Conservation (phyloP, 495 filamentous ascomycete species). For the Podospora pseudopauciseta region DNA sequence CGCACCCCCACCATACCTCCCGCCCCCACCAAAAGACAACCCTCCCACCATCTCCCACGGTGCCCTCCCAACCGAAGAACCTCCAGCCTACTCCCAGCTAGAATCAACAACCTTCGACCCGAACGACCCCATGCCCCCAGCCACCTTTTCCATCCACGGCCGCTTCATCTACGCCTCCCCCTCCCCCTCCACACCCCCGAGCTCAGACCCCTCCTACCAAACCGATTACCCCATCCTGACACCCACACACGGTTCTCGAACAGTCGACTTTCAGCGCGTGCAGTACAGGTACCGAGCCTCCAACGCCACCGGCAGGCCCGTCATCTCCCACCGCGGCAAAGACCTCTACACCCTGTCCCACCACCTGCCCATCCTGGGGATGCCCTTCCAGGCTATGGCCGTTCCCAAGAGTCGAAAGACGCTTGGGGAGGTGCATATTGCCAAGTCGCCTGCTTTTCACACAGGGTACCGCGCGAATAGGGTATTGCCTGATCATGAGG, state of each 20-base stretch:
- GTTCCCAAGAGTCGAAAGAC: constrained; percentile 19
- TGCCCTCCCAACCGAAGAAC: background rate
- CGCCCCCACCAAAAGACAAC: background rate
- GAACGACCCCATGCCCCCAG: constrained; percentile 31
- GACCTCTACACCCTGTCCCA: constrained; percentile 31
- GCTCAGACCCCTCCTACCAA: constrained; percentile 28
- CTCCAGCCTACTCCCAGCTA: background rate
- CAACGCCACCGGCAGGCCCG: constrained; percentile 21
- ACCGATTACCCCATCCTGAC: constrained; percentile 30
- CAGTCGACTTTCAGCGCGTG: constrained; percentile 31
- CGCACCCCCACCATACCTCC: background rate
- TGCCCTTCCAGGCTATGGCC: constrained; percentile 21
- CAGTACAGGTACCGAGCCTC: constrained; percentile 26
- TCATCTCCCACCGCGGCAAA: constrained; percentile 17
- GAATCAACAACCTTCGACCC: constrained; percentile 4
- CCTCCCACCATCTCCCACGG: background rate
- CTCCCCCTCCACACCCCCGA: constrained; percentile 13
- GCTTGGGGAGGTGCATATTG: constrained; percentile 25
- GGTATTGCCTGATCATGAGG: constrained; percentile 16
- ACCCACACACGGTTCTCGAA: constrained; percentile 14
- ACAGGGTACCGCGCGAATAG: constrained; percentile 24
- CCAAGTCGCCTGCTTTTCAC: constrained; percentile 24
- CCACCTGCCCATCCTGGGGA: constrained; percentile 16
- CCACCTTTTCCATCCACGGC: constrained; percentile 26
- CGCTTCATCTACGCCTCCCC: constrained; percentile 24